Evolutionary conservation across 2,329 filamentous ascomycete species (phyloP).

Genomic region (Penicillium sp.): DNA sequence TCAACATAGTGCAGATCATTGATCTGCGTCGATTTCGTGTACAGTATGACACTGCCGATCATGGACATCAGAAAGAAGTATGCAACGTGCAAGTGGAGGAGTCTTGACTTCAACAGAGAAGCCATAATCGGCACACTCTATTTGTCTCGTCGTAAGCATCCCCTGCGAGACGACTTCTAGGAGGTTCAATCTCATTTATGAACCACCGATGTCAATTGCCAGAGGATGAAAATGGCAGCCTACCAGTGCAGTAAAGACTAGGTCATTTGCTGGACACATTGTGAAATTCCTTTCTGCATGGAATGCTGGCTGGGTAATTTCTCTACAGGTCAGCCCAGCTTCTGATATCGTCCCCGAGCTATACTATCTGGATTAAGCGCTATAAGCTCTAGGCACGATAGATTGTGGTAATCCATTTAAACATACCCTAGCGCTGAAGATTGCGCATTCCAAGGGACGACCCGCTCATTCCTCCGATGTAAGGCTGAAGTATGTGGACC

Average conservation of each 20-base stretch:
- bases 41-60: constrained; percentile 63
- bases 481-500: constrained; percentile 17
- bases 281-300: not conserved
- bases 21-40: constrained; percentile 51
- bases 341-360: not conserved
- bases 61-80: constrained; percentile 63
- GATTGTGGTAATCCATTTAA: not conserved
- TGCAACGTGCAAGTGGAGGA: constrained; percentile 64
- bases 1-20: constrained; percentile 62
- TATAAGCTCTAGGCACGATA: not conserved
- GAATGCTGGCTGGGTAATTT: constrained; percentile 10
- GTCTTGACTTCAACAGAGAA: constrained; percentile 50
- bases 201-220: not conserved
- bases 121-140: constrained; percentile 25
- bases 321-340: not conserved
- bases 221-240: not conserved
- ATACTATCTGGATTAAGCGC: not conserved
- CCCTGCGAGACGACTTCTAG: not conserved
- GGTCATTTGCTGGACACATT: not conserved
- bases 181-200: constrained; percentile 5
- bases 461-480: constrained; percentile 16
- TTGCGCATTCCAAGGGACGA: constrained; percentile 11
- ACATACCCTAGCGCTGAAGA: not conserved
- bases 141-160: constrained; percentile 9
- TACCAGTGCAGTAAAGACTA: not conserved